phyloP scores from a whole-genome alignment of 2,329 filamentous ascomycete genomes.

The Stromatinia cepivora region DNA sequence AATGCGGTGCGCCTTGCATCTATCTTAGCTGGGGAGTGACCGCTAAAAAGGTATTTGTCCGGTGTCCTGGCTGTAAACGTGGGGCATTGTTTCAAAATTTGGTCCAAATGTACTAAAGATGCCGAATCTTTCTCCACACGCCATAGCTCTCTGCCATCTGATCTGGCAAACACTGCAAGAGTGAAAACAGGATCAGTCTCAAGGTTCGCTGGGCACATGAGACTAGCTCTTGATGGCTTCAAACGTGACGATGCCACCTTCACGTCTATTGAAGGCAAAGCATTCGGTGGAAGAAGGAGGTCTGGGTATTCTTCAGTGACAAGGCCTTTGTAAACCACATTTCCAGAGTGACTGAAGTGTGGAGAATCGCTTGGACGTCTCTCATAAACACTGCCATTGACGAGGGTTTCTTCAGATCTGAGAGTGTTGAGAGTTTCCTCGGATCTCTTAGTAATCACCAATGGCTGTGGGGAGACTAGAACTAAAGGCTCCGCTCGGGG shows the following conservation, averaged over 20 bases:
- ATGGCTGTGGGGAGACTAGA: conserved; percentile 46
- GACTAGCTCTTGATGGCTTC: conserved; percentile 84
- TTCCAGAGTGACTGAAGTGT: conserved; percentile 44
- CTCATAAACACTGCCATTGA: conserved; percentile 5
- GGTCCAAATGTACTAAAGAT: conserved; percentile 79
- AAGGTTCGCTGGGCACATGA: conserved; percentile 73
- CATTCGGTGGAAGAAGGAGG: conserved; percentile 82
- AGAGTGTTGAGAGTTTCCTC: conserved; percentile 34
- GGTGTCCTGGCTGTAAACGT: conserved; percentile 75
- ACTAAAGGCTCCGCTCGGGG: conserved; percentile 39
- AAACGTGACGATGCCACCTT: conserved; percentile 93
- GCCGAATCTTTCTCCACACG: conserved; percentile 88
- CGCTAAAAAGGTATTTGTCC: conserved; percentile 82
- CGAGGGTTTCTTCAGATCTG: conserved; percentile 28
- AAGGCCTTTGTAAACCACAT: conserved; percentile 72
- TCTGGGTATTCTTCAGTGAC: conserved; percentile 85
- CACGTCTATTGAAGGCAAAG: conserved; percentile 80
- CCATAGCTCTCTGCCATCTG: conserved; percentile 80
- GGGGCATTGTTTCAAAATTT: conserved; percentile 73
- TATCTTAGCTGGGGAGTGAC: conserved; percentile 89
- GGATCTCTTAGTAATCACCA: conserved; percentile 44
- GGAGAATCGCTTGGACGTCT: conserved; percentile 15
- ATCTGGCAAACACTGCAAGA: conserved; percentile 77
- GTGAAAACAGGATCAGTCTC: conserved; percentile 96
- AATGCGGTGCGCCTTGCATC: conserved; percentile 81